Evolutionary conservation across 2,329 filamentous ascomycete genomes (phyloP).

Genomic region (Diaporthe nobilis): DNA sequence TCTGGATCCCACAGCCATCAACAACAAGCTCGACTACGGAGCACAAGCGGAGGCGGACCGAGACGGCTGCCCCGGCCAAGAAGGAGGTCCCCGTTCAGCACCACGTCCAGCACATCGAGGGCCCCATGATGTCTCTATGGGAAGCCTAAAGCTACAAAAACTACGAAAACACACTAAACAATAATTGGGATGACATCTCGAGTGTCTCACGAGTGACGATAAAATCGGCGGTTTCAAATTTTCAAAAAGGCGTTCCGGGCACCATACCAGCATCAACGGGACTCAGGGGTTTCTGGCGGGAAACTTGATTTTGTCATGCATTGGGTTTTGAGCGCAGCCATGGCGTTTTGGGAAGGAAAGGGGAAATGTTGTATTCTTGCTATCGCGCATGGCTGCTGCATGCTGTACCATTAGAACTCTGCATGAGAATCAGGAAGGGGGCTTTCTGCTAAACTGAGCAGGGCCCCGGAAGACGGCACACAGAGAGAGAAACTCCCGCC

Average conservation of each 20-base stretch:
- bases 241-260: conserved; percentile 6
- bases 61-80: conserved; percentile 1
- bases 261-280: conserved; percentile 5
- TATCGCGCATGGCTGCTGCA: conserved; percentile 33
- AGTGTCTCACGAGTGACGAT: conserved; percentile 15
- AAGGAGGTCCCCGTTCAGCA: conserved; percentile 17
- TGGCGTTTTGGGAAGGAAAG: not conserved
- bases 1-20: conserved; percentile 36
- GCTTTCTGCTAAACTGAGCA: not conserved
- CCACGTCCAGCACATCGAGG: conserved; percentile 36
- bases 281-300: not conserved
- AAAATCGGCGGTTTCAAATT: conserved; percentile 9
- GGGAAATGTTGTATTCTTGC: conserved; percentile 7
- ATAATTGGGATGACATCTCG: not conserved
- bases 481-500: not conserved
- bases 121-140: conserved; percentile 41
- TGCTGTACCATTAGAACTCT: conserved; percentile 21
- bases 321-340: conserved; percentile 28
- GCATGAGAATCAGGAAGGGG: conserved; percentile 20
- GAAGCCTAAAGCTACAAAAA: conserved; percentile 20
- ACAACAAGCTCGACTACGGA: not conserved
- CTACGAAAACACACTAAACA: not conserved
- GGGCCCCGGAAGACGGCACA: not conserved
- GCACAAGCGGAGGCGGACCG: conserved; percentile 35
- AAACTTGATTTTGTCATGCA: conserved; percentile 26